Percentiles rank a stretch among this genome's conserved stretches.
Evolutionary conservation across 2,329 filamentous ascomycete genomes (phyloP).

Genomic region (Scopulariopsis brevicaulis): DNA sequence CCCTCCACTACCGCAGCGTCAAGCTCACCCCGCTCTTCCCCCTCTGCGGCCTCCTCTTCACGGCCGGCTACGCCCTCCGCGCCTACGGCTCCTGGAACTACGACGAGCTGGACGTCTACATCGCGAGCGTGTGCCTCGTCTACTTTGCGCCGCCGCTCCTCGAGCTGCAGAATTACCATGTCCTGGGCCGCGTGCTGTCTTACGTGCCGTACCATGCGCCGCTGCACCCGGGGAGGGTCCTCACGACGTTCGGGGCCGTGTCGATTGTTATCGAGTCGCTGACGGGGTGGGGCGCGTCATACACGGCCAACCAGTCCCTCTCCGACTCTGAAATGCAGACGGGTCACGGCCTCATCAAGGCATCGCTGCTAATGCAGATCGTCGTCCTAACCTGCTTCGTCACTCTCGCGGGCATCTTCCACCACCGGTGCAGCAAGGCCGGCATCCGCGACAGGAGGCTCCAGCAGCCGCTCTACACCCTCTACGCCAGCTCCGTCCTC

Average conservation of each 20-base stretch:
- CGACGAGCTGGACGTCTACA: constrained; percentile 17
- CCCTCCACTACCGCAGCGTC: constrained; percentile 42
- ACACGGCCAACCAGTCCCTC: constrained; percentile 32
- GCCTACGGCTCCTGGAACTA: constrained; percentile 19
- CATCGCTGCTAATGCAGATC: constrained; percentile 42
- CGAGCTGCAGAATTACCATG: constrained; percentile 49
- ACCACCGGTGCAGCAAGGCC: constrained; percentile 26
- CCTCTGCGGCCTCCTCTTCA: constrained; percentile 41
- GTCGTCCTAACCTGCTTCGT: constrained; percentile 37
- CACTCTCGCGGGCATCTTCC: constrained; percentile 34
- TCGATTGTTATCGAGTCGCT: constrained; percentile 37
- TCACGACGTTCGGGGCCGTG: constrained; percentile 32
- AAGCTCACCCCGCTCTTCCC: constrained; percentile 41
- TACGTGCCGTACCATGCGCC: constrained; percentile 49
- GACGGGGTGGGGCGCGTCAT: constrained; percentile 29
- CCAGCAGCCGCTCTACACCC: constrained; percentile 26
- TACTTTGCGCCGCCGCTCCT: constrained; percentile 37
- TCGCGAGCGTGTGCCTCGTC: constrained; percentile 20
- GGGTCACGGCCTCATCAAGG: constrained; percentile 35
- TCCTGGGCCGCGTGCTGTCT: constrained; percentile 46
- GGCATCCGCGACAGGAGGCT: constrained; percentile 21
- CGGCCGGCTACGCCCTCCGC: constrained; percentile 38
- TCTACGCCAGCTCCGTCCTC: constrained; percentile 37
- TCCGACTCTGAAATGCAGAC: constrained; percentile 21
- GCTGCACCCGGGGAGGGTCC: constrained; percentile 29